phyloP scores from a whole-genome alignment of 345 rosid species.

The Salix brachista region DNA sequence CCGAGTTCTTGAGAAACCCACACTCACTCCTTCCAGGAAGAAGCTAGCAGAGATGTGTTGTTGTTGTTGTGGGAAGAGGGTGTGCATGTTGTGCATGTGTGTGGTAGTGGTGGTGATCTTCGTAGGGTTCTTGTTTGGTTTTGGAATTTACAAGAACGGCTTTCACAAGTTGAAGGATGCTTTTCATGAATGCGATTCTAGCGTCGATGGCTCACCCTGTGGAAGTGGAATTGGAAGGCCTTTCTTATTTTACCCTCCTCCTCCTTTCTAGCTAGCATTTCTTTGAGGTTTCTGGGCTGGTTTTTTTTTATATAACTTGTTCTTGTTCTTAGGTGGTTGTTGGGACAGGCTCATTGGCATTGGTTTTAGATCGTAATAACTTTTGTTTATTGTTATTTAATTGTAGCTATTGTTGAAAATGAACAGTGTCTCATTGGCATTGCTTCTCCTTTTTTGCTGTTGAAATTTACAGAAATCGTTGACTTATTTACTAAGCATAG shows the following conservation, averaged over 20 bases:
- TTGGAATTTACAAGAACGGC: slow-evolving; percentile 77
- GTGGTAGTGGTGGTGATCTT: slow-evolving; percentile 57
- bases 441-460: too few species aligned
- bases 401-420: not conserved
- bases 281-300: not conserved
- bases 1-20: not conserved
- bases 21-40: not conserved
- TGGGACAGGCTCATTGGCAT: not conserved
- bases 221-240: slow-evolving; percentile 37
- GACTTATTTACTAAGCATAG: not conserved
- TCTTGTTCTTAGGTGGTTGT: not conserved
- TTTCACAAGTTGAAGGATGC: slow-evolving; percentile 71
- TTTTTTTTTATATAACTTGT: not conserved
- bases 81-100: slow-evolving; percentile 74
- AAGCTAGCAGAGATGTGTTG: slow-evolving; percentile 54
- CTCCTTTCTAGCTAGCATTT: not conserved
- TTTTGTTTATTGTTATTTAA: not conserved
- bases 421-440: not conserved
- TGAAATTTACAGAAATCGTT: too few species aligned
- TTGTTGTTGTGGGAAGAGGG: slow-evolving; percentile 63
- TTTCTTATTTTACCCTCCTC: slow-evolving; percentile 38
- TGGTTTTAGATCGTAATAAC: not conserved
- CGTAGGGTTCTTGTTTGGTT: slow-evolving; percentile 73
- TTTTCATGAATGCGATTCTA: slow-evolving; percentile 40
- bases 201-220: not conserved